Evolutionary conservation across 1,284 basidiomycete genomes (phyloP).

Genomic region (Kwoniella shivajii): DNA sequence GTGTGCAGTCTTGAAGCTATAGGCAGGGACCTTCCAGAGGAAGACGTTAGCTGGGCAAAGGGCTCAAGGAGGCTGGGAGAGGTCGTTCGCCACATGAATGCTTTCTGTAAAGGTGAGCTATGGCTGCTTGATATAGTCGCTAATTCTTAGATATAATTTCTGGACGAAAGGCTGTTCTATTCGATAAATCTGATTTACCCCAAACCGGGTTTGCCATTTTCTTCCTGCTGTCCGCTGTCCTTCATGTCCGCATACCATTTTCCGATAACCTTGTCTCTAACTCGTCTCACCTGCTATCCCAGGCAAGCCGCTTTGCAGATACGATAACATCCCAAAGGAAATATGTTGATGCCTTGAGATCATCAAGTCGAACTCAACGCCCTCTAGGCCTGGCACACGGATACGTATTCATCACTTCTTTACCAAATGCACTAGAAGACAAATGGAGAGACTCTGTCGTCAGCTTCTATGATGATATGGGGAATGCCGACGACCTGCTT

Average conservation of each 20-base stretch:
- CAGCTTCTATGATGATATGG: conserved; percentile 10
- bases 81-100: conserved; percentile 25
- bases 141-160: conserved; percentile 14
- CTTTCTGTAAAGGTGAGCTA: conserved; percentile 37
- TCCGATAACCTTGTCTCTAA: conserved; percentile 8
- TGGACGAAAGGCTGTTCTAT: conserved; percentile 9
- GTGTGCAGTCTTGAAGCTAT: conserved; percentile 22
- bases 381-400: conserved; percentile 20
- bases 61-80: conserved; percentile 23
- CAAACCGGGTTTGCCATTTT: conserved; percentile 15
- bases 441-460: conserved; percentile 11
- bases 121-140: neutral
- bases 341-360: conserved; percentile 13
- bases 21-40: conserved; percentile 25
- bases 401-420: conserved; percentile 10
- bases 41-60: conserved; percentile 26
- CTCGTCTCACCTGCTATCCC: conserved; percentile 21
- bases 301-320: conserved; percentile 7
- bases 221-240: conserved; percentile 20
- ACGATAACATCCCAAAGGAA: conserved; percentile 13
- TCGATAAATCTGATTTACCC: conserved; percentile 20
- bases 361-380: neutral
- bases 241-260: conserved; percentile 17
- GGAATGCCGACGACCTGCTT: conserved; percentile 11
- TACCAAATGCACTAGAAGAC: conserved; percentile 10